Percentiles rank a stretch among this genome's conserved stretches.
Evolutionary conservation across 2,329 filamentous ascomycete species (phyloP).

Genomic region (Byssoonygena ceratinophila): DNA sequence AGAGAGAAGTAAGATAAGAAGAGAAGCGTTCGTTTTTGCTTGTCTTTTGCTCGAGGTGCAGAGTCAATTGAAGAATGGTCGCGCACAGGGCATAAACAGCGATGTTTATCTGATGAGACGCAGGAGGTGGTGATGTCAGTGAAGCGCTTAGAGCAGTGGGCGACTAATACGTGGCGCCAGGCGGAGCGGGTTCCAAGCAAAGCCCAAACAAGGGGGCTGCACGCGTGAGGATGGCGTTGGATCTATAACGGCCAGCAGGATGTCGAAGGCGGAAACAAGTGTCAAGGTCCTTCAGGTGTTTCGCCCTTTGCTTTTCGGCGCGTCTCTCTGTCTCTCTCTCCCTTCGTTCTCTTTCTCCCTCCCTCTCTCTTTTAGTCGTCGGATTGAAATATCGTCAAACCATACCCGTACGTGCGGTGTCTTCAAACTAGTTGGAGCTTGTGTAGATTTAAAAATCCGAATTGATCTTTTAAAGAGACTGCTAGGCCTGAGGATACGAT

Average conservation of each 20-base stretch:
- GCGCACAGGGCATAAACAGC: background rate
- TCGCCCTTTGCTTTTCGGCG: background rate
- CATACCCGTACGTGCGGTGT: background rate
- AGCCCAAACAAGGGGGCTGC: constrained; percentile 5
- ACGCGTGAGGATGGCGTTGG: constrained; percentile 7
- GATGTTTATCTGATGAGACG: background rate
- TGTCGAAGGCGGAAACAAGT: constrained; percentile 2
- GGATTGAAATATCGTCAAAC: background rate
- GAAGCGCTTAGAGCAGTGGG: constrained; percentile 3
- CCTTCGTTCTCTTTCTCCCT: background rate
- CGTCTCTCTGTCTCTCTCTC: background rate
- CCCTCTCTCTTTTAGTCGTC: background rate
- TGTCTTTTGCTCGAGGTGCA: background rate
- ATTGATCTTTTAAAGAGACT: too few species aligned
- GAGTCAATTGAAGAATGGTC: background rate
- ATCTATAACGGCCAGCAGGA: background rate
- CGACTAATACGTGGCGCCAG: constrained; percentile 10
- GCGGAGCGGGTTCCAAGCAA: background rate
- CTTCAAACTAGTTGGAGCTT: background rate
- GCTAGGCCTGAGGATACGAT: too few species aligned
- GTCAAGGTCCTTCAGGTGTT: background rate
- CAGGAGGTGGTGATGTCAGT: constrained; percentile 2
- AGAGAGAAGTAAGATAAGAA: background rate
- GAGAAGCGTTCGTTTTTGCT: background rate
- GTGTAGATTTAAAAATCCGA: too few species aligned